These are phyloP conservation scores for Dendrocalamus sinicus DNA, from an alignment of 176 grass and related monocot genomes.

Conservation along the genomic window DNA sequence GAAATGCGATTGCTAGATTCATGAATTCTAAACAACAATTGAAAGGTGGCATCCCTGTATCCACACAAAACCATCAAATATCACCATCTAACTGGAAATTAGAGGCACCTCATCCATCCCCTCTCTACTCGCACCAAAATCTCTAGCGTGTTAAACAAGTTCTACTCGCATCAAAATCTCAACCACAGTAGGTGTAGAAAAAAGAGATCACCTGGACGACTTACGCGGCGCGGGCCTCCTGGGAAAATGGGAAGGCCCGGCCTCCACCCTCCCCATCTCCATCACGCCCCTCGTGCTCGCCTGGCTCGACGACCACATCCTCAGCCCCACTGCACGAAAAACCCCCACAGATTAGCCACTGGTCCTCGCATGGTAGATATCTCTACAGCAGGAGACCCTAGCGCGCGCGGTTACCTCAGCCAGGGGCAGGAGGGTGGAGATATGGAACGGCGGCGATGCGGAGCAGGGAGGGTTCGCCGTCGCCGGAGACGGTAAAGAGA, in stretches of 20 bases:
- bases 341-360: not conserved
- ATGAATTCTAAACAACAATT: not conserved
- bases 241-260: constrained; percentile 64
- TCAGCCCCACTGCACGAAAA: constrained; percentile 49
- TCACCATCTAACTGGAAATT: not conserved
- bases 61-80: too few species aligned
- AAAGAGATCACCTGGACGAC: not conserved
- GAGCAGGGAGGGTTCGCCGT: not conserved
- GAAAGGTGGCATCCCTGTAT: not conserved
- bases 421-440: not conserved
- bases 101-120: not conserved
- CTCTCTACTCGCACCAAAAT: not conserved
- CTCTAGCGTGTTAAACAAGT: not conserved
- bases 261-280: constrained; percentile 63
- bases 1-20: not conserved
- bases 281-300: constrained; percentile 75
- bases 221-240: constrained; percentile 45
- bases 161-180: not conserved
- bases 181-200: not conserved
- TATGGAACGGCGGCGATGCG: not conserved
- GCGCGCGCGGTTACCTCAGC: not conserved
- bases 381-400: not conserved
- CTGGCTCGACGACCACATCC: constrained; percentile 76
- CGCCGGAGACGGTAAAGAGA: not conserved
- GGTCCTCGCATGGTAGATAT: not conserved